Conservation (phyloP, 306 rosid species). For the Begonia fuchsioides region DNA sequence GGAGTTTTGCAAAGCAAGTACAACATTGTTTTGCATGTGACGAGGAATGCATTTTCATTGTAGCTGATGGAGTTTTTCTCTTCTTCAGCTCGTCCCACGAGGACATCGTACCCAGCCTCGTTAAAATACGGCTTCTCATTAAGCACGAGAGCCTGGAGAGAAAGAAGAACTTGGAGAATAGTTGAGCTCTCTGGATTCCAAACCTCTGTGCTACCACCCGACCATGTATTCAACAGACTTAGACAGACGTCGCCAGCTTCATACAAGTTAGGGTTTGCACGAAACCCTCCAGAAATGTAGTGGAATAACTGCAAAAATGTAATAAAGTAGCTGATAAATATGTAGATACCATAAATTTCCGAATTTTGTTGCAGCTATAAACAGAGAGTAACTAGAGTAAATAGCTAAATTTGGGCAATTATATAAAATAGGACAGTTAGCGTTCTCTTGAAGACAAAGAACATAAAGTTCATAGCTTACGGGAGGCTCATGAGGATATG, state of each 20-base stretch:
- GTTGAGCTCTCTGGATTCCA: slow-evolving; percentile 78
- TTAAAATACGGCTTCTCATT: slow-evolving; percentile 97
- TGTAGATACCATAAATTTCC: no score
- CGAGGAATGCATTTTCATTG: slow-evolving; percentile 89
- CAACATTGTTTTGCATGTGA: slow-evolving; percentile 75
- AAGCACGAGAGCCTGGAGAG: slow-evolving; percentile 93
- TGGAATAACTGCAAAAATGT: slow-evolving; percentile 67
- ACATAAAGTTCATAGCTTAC: slow-evolving; percentile 26
- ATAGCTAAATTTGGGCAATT: no score
- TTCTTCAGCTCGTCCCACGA: slow-evolving; percentile 80
- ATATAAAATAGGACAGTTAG: no score
- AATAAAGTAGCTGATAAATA: neutral
- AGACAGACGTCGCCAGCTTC: slow-evolving; percentile 95
- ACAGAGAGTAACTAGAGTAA: no score
- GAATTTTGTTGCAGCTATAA: no score
- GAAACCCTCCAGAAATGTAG: slow-evolving; percentile 76
- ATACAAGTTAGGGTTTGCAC: slow-evolving; percentile 77
- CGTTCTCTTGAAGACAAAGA: no score
- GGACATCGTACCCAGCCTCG: slow-evolving; percentile 93
- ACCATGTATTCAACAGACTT: slow-evolving; percentile 85
- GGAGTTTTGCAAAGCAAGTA: slow-evolving; percentile 59
- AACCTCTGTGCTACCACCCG: slow-evolving; percentile 61
- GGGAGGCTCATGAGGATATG: slow-evolving; percentile 77
- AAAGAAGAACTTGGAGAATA: slow-evolving; percentile 88
- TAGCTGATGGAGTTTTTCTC: slow-evolving; percentile 88